A percentile compares a stretch with the other conserved stretches of the same genome.
Conservation (phyloP, 2,329 filamentous ascomycete genomes). For the Lasiodiplodia gonubiensis region DNA sequence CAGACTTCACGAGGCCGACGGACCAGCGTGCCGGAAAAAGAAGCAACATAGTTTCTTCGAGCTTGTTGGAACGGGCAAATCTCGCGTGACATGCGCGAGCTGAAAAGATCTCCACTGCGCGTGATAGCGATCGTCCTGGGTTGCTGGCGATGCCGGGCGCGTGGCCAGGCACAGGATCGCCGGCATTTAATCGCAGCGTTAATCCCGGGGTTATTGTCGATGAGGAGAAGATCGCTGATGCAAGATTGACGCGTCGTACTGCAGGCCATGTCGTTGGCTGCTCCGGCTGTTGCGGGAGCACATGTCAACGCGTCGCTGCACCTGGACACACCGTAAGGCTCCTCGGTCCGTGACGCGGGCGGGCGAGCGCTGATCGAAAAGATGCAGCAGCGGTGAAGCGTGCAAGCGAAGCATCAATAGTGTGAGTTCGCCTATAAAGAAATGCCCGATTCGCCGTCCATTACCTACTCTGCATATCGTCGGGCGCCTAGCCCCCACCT, state of each 20-base stretch:
- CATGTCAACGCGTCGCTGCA: background rate
- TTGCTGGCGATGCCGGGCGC: background rate
- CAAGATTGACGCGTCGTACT: background rate
- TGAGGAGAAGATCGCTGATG: background rate
- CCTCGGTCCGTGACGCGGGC: conserved; percentile 12
- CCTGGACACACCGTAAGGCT: background rate
- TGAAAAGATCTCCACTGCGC: too few species aligned
- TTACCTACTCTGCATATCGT: background rate
- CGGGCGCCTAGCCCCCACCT: background rate
- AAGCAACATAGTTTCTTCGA: background rate
- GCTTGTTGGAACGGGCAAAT: background rate
- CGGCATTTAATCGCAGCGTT: background rate
- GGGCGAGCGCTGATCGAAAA: conserved; percentile 5
- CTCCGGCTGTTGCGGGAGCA: background rate
- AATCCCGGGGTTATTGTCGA: background rate
- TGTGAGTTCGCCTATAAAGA: background rate
- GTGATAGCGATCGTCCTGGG: conserved; percentile 7
- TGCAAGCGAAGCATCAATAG: background rate
- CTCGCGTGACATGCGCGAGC: background rate
- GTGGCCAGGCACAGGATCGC: background rate
- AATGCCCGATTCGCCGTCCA: conserved; percentile 7
- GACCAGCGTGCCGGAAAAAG: conserved; percentile 3
- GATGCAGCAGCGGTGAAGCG: background rate
- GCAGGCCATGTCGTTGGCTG: background rate
- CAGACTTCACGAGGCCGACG: background rate